These are phyloP conservation scores for Erythrophleum fordii DNA, from an alignment of 306 rosid species.

Conservation along the genomic window DNA sequence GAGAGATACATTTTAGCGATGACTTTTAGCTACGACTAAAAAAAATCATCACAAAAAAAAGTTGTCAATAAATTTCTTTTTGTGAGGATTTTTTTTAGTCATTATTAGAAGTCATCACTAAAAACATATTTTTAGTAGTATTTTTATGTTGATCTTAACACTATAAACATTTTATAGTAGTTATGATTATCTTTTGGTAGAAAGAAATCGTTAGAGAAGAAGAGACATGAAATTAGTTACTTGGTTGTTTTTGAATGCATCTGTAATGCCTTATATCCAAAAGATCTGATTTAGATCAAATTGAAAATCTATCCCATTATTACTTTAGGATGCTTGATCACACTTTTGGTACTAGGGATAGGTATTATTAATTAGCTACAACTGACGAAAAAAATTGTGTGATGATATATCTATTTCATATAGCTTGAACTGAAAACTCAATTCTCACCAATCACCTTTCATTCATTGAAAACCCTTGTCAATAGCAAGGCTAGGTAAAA, in stretches of 20 bases:
- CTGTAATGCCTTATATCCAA: neutral
- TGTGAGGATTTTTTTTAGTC: no score
- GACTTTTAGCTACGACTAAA: no score
- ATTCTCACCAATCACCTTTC: neutral
- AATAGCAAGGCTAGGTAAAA: neutral
- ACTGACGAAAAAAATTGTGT: neutral
- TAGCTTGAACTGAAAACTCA: neutral
- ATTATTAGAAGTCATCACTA: no score
- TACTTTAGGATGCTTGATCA: neutral
- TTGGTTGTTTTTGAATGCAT: neutral
- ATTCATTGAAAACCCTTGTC: neutral
- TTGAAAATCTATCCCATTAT: neutral
- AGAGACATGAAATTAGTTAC: neutral
- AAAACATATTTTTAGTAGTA: no score
- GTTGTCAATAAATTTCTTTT: no score
- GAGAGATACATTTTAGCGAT: no score
- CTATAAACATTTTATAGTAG: neutral
- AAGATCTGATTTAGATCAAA: neutral
- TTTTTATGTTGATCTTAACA: neutral
- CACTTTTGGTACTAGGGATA: neutral
- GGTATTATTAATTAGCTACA: constrained; percentile 1
- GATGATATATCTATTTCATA: neutral
- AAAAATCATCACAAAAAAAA: no score
- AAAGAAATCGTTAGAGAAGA: neutral
- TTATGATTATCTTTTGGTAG: neutral